A percentile compares a stretch with the other conserved stretches of the same genome.
These are phyloP conservation scores for Staphylotrichum longicolle DNA, from an alignment of 495 filamentous ascomycete species.

Conservation along the genomic window DNA sequence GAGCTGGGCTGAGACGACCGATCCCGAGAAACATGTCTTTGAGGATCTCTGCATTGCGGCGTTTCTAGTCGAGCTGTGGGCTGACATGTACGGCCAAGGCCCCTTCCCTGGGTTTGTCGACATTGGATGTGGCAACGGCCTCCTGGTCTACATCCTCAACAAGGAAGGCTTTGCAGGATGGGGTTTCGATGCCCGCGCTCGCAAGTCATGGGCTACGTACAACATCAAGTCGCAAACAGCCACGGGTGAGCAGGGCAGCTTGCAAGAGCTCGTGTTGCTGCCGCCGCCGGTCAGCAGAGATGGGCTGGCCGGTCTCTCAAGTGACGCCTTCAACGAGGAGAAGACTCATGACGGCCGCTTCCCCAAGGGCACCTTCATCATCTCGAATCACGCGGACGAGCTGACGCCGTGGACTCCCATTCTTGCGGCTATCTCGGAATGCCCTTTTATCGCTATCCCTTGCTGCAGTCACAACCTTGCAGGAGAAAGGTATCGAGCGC, in stretches of 20 bases:
- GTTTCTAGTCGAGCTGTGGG: conserved; percentile 91
- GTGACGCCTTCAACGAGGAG: conserved; percentile 32
- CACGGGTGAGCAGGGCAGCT: conserved; percentile 37
- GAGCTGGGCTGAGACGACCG: conserved; percentile 79
- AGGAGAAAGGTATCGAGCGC: conserved; percentile 69
- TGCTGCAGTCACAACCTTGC: conserved; percentile 90
- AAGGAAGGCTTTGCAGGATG: conserved; percentile 81
- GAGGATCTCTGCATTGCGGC: conserved; percentile 92
- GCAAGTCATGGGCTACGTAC: conserved; percentile 82
- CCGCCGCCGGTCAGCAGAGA: conserved; percentile 51
- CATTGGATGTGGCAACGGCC: conserved; percentile 91
- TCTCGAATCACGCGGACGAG: conserved; percentile 96
- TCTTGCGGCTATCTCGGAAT: conserved; percentile 68
- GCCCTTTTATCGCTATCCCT: conserved; percentile 85
- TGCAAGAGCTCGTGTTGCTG: conserved; percentile 73
- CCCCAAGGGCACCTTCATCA: conserved; percentile 76
- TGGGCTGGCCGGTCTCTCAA: conserved; percentile 15
- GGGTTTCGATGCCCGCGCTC: conserved; percentile 82
- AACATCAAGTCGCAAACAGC: conserved; percentile 36
- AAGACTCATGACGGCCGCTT: conserved; percentile 69
- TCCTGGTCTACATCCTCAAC: conserved; percentile 81
- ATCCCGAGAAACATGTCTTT: conserved; percentile 89
- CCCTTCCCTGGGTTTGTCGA: conserved; percentile 89
- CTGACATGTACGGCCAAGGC: conserved; percentile 66
- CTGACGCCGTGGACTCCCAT: conserved; percentile 94